These are phyloP conservation scores for Mycosphaerella arachidis DNA, from an alignment of 2,329 filamentous ascomycete species.

Conservation along the genomic window DNA sequence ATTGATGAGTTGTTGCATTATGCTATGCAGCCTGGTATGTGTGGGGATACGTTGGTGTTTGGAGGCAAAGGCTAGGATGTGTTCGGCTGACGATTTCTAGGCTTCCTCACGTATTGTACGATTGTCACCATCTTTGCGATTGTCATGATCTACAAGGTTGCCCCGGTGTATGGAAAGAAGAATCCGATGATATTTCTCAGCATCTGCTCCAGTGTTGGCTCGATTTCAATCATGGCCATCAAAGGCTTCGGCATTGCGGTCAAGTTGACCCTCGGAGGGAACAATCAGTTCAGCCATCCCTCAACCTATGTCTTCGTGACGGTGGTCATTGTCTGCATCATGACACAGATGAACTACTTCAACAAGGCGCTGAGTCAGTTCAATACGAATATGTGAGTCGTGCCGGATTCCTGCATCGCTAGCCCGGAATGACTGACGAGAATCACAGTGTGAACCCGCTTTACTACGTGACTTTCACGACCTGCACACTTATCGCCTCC, in stretches of 20 bases:
- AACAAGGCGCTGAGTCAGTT: constrained; percentile 98
- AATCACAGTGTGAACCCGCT: constrained; percentile 78
- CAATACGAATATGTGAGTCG: constrained; percentile 84
- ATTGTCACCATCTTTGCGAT: constrained; percentile 76
- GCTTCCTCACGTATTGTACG: constrained; percentile 82
- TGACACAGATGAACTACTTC: constrained; percentile 99
- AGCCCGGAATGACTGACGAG: neutral
- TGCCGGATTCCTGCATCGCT: constrained; percentile 53
- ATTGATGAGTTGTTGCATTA: constrained; percentile 89
- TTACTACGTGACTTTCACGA: constrained; percentile 97
- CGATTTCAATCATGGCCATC: constrained; percentile 97
- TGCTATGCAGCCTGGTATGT: constrained; percentile 81
- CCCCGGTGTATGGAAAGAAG: constrained; percentile 83
- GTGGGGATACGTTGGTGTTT: neutral
- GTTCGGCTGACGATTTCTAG: constrained; percentile 44
- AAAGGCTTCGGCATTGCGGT: constrained; percentile 98
- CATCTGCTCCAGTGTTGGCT: constrained; percentile 95
- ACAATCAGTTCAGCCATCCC: constrained; percentile 92
- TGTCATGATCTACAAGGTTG: constrained; percentile 94
- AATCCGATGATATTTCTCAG: constrained; percentile 96
- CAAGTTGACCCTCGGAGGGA: constrained; percentile 86
- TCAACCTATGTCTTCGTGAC: constrained; percentile 98
- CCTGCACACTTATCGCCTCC: constrained; percentile 85
- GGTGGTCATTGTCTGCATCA: constrained; percentile 83
- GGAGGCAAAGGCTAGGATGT: neutral